Conservation (phyloP, 108 stramenopile genomes). For the Nitzschia sp. region DNA sequence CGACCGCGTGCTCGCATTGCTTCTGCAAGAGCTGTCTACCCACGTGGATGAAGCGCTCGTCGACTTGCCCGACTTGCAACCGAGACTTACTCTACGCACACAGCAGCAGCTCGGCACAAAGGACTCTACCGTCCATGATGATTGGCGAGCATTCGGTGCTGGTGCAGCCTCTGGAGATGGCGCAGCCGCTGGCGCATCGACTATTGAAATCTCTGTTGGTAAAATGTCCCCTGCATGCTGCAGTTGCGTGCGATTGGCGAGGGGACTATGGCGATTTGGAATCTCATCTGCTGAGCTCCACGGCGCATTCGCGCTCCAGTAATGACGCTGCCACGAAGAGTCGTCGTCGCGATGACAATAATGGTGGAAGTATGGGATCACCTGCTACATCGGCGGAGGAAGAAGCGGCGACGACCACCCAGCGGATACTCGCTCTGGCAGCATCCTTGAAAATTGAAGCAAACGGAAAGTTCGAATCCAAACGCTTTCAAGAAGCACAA, state of each 20-base stretch:
- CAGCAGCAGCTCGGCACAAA: conserved; percentile 3
- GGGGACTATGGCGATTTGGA: conserved; percentile 63
- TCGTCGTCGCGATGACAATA: neutral
- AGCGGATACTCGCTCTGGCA: conserved; percentile 24
- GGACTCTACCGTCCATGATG: conserved; percentile 21
- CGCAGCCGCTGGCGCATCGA: conserved; percentile 43
- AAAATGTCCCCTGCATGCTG: conserved; percentile 29
- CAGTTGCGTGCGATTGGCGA: conserved; percentile 38
- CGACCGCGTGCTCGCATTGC: conserved; percentile 39
- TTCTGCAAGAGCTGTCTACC: conserved; percentile 33
- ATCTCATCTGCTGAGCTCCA: conserved; percentile 38
- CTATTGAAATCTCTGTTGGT: conserved; percentile 28
- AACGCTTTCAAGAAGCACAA: conserved; percentile 38
- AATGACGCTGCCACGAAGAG: conserved; percentile 13
- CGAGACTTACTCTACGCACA: conserved; percentile 19
- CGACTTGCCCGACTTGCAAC: conserved; percentile 39
- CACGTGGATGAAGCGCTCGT: conserved; percentile 17
- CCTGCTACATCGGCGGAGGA: neutral
- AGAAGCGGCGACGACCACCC: neutral
- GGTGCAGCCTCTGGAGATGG: conserved; percentile 25
- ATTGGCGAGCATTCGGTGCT: conserved; percentile 11
- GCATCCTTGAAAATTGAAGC: conserved; percentile 51
- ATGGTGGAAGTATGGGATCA: too few species aligned
- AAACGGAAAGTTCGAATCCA: conserved; percentile 39
- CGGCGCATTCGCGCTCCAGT: conserved; percentile 21